Percentiles rank a stretch among this genome's conserved stretches.
Evolutionary conservation across 2,329 filamentous ascomycete genomes (phyloP).

Genomic region (Pseudovirgaria hyperparasitica): DNA sequence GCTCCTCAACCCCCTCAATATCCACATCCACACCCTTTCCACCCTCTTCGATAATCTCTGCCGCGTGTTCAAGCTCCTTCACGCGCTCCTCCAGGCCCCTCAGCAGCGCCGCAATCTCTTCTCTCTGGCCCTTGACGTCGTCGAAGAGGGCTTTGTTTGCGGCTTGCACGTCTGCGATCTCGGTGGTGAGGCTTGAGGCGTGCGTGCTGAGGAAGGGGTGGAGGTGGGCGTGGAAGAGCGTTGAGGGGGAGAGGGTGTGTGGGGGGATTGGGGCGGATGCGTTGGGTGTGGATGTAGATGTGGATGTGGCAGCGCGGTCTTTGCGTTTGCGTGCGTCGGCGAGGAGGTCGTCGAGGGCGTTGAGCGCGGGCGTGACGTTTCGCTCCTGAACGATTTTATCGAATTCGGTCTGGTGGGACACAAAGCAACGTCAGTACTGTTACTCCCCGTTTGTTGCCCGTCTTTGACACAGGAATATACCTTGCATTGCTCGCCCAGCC

Average conservation of each 20-base stretch:
- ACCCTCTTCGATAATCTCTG: conserved; percentile 27
- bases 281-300: conserved; percentile 3
- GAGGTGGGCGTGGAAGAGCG: conserved; percentile 46
- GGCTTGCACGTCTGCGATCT: conserved; percentile 36
- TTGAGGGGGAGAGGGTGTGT: conserved; percentile 44
- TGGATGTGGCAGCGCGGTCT: conserved; percentile 24
- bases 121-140: conserved; percentile 39
- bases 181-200: conserved; percentile 34
- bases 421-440: neutral
- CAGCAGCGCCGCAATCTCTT: conserved; percentile 44
- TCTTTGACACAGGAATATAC: conserved; percentile 15
- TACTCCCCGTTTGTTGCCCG: neutral
- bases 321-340: conserved; percentile 44
- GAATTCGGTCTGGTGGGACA: conserved; percentile 34
- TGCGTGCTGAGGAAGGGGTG: conserved; percentile 41
- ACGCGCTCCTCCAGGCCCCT: conserved; percentile 43
- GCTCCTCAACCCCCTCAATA: conserved; percentile 21
- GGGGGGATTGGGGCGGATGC: conserved; percentile 27
- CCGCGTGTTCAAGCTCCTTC: conserved; percentile 41
- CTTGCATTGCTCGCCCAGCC: conserved; percentile 44
- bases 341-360: conserved; percentile 47
- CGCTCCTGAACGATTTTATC: conserved; percentile 45
- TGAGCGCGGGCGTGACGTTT: conserved; percentile 43
- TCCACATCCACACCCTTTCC: conserved; percentile 22
- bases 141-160: conserved; percentile 41